These are phyloP conservation scores for Tetracentron sinense DNA, from an alignment of 164 flowering plant species.

Conservation along the genomic window DNA sequence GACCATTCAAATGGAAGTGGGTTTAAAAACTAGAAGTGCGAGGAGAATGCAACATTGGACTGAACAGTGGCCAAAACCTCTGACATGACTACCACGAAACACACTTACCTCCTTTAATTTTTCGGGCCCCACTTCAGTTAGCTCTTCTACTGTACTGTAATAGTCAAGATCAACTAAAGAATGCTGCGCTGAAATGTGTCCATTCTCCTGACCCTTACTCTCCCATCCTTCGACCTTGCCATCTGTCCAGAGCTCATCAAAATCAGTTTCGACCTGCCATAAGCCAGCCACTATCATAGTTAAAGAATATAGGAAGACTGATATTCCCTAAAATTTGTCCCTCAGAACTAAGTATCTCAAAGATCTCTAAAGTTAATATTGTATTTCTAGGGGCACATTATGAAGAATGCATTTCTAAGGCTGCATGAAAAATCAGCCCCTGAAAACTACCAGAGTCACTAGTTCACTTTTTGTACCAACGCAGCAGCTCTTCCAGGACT, in stretches of 20 bases:
- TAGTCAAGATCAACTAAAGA: conserved; percentile 72
- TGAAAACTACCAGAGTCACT: no score
- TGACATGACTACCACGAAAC: not conserved
- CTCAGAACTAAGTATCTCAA: not conserved
- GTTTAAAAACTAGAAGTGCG: no score
- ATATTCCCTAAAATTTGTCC: not conserved
- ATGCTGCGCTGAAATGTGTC: conserved; percentile 33
- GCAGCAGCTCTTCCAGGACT: no score
- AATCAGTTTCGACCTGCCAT: conserved; percentile 69
- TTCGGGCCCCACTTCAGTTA: conserved; percentile 77
- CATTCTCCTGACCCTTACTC: conserved; percentile 60
- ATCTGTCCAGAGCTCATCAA: conserved; percentile 76
- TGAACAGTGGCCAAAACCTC: not conserved
- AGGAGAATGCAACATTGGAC: no score
- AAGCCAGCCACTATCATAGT: conserved; percentile 10
- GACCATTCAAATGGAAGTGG: no score
- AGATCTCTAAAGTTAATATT: not conserved
- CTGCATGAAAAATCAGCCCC: no score
- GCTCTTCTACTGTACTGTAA: conserved; percentile 73
- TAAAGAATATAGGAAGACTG: no score
- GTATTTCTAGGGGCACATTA: no score
- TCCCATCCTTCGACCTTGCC: conserved; percentile 74
- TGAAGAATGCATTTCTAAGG: not conserved
- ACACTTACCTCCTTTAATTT: conserved; percentile 76
- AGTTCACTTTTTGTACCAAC: no score